phyloP scores from a whole-genome alignment of 2,329 filamentous ascomycete species.

The Ophiostoma quercus region DNA sequence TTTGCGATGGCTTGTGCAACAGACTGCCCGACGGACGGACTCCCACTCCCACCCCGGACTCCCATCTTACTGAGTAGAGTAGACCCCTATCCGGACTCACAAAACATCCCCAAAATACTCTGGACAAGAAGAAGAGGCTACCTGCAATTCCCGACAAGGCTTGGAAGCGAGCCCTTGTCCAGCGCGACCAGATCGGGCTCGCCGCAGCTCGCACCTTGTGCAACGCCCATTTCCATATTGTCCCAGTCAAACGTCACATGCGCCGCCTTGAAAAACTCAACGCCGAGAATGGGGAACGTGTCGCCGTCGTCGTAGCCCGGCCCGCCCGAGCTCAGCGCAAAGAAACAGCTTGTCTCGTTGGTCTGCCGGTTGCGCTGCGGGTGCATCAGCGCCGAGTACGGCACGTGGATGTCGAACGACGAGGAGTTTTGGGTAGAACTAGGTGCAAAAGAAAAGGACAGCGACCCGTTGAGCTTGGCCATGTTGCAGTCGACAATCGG shows the following conservation, averaged over 20 bases:
- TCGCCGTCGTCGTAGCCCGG: conserved; percentile 1
- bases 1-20: not conserved
- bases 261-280: not conserved
- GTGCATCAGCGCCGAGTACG: not conserved
- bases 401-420: not conserved
- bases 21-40: not conserved
- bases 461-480: not conserved
- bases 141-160: not conserved
- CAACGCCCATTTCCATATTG: not conserved
- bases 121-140: not conserved
- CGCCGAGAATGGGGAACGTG: not conserved
- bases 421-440: not conserved
- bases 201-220: not conserved
- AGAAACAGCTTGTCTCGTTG: not conserved
- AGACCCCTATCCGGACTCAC: not conserved
- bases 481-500: not conserved
- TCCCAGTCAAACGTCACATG: not conserved
- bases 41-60: too few relatives aligned
- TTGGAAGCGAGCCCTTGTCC: not conserved
- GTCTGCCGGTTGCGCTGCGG: not conserved
- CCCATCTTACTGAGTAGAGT: too few relatives aligned
- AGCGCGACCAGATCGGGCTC: not conserved
- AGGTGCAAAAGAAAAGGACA: not conserved
- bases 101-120: too few relatives aligned
- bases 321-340: not conserved